phyloP scores from a whole-genome alignment of 768 basidiomycete genomes.

The Phanerochaete sordida region DNA sequence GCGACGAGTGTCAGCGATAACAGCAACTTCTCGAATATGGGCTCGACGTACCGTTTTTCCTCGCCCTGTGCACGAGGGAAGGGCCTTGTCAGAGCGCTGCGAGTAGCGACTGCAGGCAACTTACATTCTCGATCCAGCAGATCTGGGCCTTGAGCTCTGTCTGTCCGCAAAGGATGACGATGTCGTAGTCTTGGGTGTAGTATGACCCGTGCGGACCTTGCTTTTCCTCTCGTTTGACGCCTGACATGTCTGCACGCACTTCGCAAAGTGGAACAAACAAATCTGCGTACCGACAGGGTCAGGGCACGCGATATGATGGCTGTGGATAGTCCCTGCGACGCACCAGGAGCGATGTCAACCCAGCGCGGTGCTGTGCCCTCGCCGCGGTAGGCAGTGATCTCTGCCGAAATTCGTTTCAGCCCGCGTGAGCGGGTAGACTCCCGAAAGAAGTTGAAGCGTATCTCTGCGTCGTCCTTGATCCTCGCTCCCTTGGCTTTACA shows the following conservation, averaged over 20 bases:
- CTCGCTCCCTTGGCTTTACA: not conserved
- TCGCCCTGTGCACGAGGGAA: not conserved
- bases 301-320: not conserved
- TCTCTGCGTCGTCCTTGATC: not conserved
- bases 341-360: constrained; percentile 32
- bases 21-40: not conserved
- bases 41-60: not conserved
- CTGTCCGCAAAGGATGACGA: constrained; percentile 40
- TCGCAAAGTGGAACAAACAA: constrained; percentile 26
- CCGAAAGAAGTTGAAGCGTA: not conserved
- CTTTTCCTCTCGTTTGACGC: constrained; percentile 7
- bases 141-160: constrained; percentile 46
- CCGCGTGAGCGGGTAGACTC: not conserved
- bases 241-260: constrained; percentile 25
- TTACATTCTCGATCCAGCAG: constrained; percentile 35
- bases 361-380: constrained; percentile 23
- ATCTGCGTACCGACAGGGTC: no score
- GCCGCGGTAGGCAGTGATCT: constrained; percentile 28
- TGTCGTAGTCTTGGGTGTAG: constrained; percentile 30
- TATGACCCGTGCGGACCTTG: constrained; percentile 15
- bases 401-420: not conserved
- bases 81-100: constrained; percentile 4
- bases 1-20: not conserved
- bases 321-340: constrained; percentile 1
- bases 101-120: constrained; percentile 30